phyloP scores from a whole-genome alignment of 306 rosid genomes.

The Rosa persica region DNA sequence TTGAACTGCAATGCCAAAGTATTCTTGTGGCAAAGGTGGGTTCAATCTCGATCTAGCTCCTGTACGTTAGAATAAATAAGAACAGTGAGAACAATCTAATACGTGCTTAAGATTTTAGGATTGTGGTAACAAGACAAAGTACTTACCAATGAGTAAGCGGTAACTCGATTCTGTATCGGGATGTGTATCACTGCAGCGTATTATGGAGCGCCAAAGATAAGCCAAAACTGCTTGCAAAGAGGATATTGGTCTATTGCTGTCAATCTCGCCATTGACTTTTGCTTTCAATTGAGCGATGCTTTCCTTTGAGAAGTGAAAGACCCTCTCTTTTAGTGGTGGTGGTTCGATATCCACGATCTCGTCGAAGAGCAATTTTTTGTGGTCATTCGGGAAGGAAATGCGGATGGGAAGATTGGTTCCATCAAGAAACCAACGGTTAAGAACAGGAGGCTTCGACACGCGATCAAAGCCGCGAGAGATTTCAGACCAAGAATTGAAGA shows the following conservation, averaged over 20 bases:
- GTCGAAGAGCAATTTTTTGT: not conserved
- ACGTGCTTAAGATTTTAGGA: too few relatives aligned
- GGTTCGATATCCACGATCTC: not conserved
- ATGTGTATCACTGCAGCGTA: not conserved
- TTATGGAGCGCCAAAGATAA: conserved; percentile 17
- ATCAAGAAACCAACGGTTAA: not conserved
- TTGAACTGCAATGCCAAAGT: conserved; percentile 19
- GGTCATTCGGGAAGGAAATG: not conserved
- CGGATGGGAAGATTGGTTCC: not conserved
- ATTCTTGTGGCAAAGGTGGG: not conserved
- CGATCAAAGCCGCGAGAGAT: not conserved
- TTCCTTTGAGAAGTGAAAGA: conserved; percentile 12
- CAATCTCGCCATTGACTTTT: conserved; percentile 19
- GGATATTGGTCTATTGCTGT: not conserved
- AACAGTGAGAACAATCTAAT: not conserved
- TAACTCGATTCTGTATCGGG: not conserved
- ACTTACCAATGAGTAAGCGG: conserved; percentile 1
- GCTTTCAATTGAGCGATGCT: not conserved
- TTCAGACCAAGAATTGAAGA: conserved; percentile 14
- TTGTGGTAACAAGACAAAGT: too few relatives aligned
- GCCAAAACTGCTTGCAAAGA: conserved; percentile 19
- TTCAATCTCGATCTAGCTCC: conserved; percentile 13
- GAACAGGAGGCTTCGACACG: not conserved
- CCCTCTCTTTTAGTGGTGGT: conserved; percentile 9
- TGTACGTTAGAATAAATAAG: not conserved